Base-by-base conservation (phyloP, 1,284 basidiomycete genomes). In the Pascua guehoae region DNA sequence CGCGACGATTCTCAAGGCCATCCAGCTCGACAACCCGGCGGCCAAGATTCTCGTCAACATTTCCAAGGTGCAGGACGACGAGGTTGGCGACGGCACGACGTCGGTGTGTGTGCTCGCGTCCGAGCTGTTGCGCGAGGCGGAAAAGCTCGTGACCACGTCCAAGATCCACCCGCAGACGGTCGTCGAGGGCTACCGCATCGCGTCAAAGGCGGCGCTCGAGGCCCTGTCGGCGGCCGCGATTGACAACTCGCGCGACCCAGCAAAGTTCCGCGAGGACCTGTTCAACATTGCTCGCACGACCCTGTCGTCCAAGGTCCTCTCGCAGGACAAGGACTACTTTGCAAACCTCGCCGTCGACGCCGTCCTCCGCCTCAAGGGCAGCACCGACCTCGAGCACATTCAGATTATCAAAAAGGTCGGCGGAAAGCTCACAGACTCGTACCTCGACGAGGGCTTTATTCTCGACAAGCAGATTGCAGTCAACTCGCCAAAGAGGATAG, bases 341-440 rank as follows among this genome's bases (percentile, higher is more conserved):
- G 89, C 96, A 49, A 97, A 98, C 71, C 86, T 99, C 44, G 95
- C 96, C 3, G 95, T 99, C 16, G 92, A 96, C 76, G 96, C 96
- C 41, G 96, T 99, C 1, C 82, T 98, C 53, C 84, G 96, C 43
- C 79, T 99, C 48, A 96, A 95, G 82, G 91, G 87, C 54, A 95
- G 91, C 41, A 95, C 91, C 55, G 89, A 98, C 79, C 81, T 99
- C 32, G 96, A 99, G 68, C 94, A 98, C 75, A 98, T 99, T 65
- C 96, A 99, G 79, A 89, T 98, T 78, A 99, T 98, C 82, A 99
- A 99, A 83, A 98, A 98, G 80, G 89, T 91, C 41, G 96, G 96
- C 58, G 96, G 96, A 59, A 98, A 98, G 80, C 84, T 99, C 63
- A 96, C 93, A 8, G 95, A 98, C 72, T 96, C 91, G 15, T 99